Percentiles rank a stretch among this genome's conserved stretches.
phyloP scores from a whole-genome alignment of 768 basidiomycete genomes.

The Phaffia australis region DNA sequence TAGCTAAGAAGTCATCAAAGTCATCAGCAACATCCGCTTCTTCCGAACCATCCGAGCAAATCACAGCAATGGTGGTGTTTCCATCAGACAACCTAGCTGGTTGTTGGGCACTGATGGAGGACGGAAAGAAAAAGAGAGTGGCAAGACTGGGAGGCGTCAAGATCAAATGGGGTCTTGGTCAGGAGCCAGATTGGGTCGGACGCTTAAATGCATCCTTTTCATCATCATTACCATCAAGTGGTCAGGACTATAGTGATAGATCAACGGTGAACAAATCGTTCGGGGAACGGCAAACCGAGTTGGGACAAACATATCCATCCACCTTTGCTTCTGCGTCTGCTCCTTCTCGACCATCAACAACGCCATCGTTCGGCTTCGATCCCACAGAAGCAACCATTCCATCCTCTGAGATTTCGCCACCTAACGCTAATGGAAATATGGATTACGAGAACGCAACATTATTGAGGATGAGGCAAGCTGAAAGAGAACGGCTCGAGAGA shows the following conservation, averaged over 20 bases:
- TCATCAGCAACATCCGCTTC: slow-evolving; percentile 1
- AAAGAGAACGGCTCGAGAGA: slow-evolving; percentile 58
- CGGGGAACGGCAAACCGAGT: neutral
- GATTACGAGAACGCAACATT: slow-evolving; percentile 73
- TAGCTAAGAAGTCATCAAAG: slow-evolving; percentile 4
- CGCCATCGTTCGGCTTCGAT: slow-evolving; percentile 21
- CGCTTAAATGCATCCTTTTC: slow-evolving; percentile 4
- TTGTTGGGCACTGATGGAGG: slow-evolving; percentile 25
- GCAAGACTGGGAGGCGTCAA: slow-evolving; percentile 9
- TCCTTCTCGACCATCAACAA: neutral
- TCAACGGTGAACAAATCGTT: neutral
- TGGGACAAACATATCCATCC: neutral
- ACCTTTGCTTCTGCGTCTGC: neutral
- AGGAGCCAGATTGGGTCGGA: slow-evolving; percentile 23
- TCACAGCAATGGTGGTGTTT: slow-evolving; percentile 23
- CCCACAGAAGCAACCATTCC: slow-evolving; percentile 1
- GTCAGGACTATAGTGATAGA: neutral
- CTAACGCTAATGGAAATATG: slow-evolving; percentile 39
- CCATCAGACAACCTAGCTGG: slow-evolving; percentile 14
- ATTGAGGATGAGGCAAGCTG: slow-evolving; percentile 69
- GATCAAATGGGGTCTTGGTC: slow-evolving; percentile 21
- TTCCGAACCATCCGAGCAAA: slow-evolving; percentile 10
- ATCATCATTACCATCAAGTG: neutral
- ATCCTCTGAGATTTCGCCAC: neutral
- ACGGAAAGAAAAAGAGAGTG: slow-evolving; percentile 9